Conservation (phyloP, 345 rosid species). For the Lenwebbia sp. region DNA sequence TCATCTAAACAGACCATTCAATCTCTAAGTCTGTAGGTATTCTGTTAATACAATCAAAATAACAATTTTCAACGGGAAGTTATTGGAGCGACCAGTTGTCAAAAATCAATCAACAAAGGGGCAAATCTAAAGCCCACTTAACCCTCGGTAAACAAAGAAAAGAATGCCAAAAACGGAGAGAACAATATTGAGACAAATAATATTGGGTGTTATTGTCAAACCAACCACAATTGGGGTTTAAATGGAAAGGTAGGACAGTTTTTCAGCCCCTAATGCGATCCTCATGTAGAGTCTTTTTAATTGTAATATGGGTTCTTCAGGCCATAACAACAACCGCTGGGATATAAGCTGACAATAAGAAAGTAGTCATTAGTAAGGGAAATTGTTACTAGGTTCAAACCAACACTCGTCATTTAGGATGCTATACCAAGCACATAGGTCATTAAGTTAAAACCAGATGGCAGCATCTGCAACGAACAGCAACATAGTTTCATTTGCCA, state of each 20-base stretch:
- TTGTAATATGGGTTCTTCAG: not conserved
- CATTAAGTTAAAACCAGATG: not conserved
- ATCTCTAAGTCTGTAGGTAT: not conserved
- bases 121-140: not conserved
- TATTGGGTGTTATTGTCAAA: not conserved
- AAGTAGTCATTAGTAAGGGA: not conserved
- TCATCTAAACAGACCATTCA: not conserved
- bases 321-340: not conserved
- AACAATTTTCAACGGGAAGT: not conserved
- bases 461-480: not conserved
- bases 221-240: not conserved
- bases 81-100: not conserved
- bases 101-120: not conserved
- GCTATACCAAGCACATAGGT: not conserved
- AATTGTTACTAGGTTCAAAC: not conserved
- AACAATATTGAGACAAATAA: not conserved
- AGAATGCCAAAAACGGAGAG: not conserved
- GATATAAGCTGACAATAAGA: not conserved
- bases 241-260: not conserved
- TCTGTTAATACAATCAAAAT: not conserved
- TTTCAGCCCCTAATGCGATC: not conserved
- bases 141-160: not conserved
- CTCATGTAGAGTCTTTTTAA: not conserved
- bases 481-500: not conserved
- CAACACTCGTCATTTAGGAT: not conserved